These are phyloP conservation scores for Coprinellus micaceus DNA, from an alignment of 768 basidiomycete genomes.

Conservation along the genomic window DNA sequence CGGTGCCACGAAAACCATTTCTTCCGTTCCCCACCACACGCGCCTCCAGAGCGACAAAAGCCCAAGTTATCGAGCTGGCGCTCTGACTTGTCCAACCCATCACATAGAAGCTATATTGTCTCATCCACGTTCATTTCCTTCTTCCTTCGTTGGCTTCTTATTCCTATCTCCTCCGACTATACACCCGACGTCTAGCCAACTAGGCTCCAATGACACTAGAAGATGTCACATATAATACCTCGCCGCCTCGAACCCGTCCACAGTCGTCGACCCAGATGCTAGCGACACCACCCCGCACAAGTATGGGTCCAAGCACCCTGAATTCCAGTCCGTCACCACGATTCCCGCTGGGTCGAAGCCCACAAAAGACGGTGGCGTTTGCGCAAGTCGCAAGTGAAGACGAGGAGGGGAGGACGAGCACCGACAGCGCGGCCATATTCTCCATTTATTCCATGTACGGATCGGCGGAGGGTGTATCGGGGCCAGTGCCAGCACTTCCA, in stretches of 20 bases:
- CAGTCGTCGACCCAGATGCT: background rate
- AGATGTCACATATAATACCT: background rate
- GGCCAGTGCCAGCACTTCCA: background rate
- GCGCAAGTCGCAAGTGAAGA: background rate
- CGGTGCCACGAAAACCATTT: too few species aligned
- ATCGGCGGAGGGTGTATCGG: conserved; percentile 1
- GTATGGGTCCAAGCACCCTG: background rate
- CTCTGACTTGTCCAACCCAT: background rate
- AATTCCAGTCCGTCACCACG: background rate
- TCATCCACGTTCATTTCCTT: conserved; percentile 1
- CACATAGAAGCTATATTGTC: background rate
- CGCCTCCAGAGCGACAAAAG: background rate
- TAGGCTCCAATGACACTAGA: background rate
- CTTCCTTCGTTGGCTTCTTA: background rate
- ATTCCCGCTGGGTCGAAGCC: background rate
- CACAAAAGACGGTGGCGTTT: background rate
- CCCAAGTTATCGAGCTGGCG: conserved; percentile 2
- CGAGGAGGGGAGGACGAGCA: background rate
- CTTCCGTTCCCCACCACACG: too few species aligned
- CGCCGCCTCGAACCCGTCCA: background rate
- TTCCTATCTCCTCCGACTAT: background rate
- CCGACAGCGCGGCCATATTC: conserved; percentile 4
- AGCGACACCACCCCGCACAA: background rate
- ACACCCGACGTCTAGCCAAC: background rate
- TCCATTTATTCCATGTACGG: conserved; percentile 13